A percentile compares a stretch with the other conserved stretches of the same genome.
Conservation (phyloP, 495 filamentous ascomycete genomes). For the Talaromyces liani region DNA sequence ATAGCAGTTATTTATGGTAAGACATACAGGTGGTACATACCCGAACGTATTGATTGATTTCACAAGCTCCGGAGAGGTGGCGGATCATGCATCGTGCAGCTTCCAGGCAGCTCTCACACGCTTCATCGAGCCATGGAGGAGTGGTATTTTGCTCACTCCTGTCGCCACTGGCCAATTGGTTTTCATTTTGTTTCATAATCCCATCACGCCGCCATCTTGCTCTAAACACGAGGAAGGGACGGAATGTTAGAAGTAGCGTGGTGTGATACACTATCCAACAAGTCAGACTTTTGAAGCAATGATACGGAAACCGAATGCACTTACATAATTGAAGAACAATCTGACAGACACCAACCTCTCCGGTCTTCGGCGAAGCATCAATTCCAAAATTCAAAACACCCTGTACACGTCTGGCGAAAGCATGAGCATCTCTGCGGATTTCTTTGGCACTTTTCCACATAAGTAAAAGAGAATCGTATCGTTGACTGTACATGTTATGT, state of each 20-base stretch:
- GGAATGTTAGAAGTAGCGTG: constrained; percentile 33
- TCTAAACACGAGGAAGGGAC: constrained; percentile 39
- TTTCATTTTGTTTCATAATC: constrained; percentile 13
- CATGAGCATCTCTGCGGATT: constrained; percentile 27
- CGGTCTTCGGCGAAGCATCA: constrained; percentile 21
- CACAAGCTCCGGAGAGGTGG: constrained; percentile 26
- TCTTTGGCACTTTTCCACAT: constrained; percentile 37
- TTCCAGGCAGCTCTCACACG: constrained; percentile 30
- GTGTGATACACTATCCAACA: constrained; percentile 32
- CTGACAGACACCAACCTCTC: constrained; percentile 28
- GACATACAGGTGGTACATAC: constrained; percentile 11
- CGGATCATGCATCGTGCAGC: constrained; percentile 32
- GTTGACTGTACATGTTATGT: constrained; percentile 31
- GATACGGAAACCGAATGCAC: constrained; percentile 1
- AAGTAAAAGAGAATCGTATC: constrained; percentile 34
- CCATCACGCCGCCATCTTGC: constrained; percentile 29
- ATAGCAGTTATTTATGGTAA: not conserved
- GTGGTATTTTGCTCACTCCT: constrained; percentile 18
- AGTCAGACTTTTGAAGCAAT: constrained; percentile 5
- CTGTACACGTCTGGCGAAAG: constrained; percentile 21
- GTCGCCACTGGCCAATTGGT: constrained; percentile 12
- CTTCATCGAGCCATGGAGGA: constrained; percentile 36
- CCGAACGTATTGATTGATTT: constrained; percentile 27
- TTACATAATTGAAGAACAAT: constrained; percentile 29
- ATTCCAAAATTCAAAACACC: constrained; percentile 28